Evolutionary conservation across 2,329 filamentous ascomycete species (phyloP).

Genomic region (Falciphora oryzae): DNA sequence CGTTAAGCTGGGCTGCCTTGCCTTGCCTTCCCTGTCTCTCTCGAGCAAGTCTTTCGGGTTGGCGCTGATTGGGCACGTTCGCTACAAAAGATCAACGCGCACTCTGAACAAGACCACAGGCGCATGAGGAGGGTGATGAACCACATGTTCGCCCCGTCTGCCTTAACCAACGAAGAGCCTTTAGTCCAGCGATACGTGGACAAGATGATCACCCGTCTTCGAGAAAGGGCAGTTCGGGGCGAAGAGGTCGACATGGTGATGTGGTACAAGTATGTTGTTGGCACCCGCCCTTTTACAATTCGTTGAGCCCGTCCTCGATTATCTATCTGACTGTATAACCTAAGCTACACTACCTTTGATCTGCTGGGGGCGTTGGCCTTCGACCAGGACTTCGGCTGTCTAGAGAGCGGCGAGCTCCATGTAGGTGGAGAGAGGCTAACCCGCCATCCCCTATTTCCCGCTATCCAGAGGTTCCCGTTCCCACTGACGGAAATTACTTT

Average conservation of each 20-base stretch:
- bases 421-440: too few relatives aligned
- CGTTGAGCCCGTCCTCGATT: too few relatives aligned
- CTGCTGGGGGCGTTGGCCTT: background rate
- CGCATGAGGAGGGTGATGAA: constrained; percentile 10
- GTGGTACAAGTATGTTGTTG: constrained; percentile 1
- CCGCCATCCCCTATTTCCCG: background rate
- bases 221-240: background rate
- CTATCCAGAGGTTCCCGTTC: background rate
- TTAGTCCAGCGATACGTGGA: constrained; percentile 7
- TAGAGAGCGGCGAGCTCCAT: constrained; percentile 1
- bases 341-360: background rate
- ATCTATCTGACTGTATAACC: too few relatives aligned
- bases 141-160: constrained; percentile 15
- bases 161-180: constrained; percentile 14
- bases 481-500: too few relatives aligned
- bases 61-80: too few relatives aligned
- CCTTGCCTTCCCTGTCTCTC: too few relatives aligned
- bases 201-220: constrained; percentile 1
- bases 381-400: constrained; percentile 2
- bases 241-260: constrained; percentile 2
- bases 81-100: too few relatives aligned
- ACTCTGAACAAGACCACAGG: constrained; percentile 3
- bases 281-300: too few relatives aligned
- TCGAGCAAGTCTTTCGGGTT: too few relatives aligned
- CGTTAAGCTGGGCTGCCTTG: too few relatives aligned